Base-by-base conservation (phyloP, 2,329 filamentous ascomycete species). In the Neurospora sp. region DNA sequence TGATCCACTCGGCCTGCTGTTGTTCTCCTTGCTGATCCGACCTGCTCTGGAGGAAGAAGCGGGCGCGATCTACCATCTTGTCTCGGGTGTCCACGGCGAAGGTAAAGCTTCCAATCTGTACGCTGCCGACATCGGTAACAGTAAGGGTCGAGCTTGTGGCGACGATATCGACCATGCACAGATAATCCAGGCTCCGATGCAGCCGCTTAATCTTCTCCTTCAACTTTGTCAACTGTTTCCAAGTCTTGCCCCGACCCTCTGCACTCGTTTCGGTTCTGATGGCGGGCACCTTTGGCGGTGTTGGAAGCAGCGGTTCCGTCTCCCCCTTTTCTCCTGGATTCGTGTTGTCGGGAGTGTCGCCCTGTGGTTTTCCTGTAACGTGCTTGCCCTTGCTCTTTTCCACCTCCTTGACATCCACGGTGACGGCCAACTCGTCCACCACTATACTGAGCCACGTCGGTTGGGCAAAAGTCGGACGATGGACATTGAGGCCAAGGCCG, bases 391-490 rank as follows among this genome's bases (percentile, higher is more conserved):
- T 86, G 69, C 82, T 82, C 36, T 82, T 82, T 74, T 87, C 86
- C 57, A 96, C 80, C 66, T 88, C 86, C 71, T 87, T 86, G 66
- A 93, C 83, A 77, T 99, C 92, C 62, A 98, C 79, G 0, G 92
- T 96, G 67, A 99, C 85, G 67, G 89, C 91, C 67, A 97, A 83
- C 78, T 97, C 96, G 76, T 89, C 92, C 71, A 99, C 82, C 8
- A 96, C 92, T 67, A 99, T 85, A 79, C 94, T 98, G 75, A 97
- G 83, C 93, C 95, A 98, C 72, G 96, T 98, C 65, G 96, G 96
- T 79, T 98, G 93, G 66, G 95, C 93, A 81, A 99, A 98, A 6
- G 96, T 98, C 12, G 96, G 96, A 4, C 94, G 89, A 81, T 99
- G 96, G 73, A 98, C 81, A 70, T 92, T 91, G 75, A 99, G 85